These are phyloP conservation scores for Lasiosphaeriaceae sp. DNA, from an alignment of 495 filamentous ascomycete genomes.

Conservation along the genomic window DNA sequence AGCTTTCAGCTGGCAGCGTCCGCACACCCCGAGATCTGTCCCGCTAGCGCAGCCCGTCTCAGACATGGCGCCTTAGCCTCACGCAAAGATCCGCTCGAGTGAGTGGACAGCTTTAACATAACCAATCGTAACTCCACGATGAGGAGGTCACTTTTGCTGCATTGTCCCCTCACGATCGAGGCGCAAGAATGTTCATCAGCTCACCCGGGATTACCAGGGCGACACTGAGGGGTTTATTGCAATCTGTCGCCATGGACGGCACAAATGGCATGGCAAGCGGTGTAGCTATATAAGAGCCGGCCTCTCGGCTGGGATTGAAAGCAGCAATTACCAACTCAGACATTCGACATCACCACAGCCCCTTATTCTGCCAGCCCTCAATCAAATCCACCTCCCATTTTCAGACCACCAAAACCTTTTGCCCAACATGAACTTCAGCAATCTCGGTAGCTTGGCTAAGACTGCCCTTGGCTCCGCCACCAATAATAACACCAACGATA, in stretches of 20 bases:
- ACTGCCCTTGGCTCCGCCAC: constrained; percentile 1
- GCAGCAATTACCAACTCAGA: too few relatives aligned
- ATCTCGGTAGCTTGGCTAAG: constrained; percentile 12
- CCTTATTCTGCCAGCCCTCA: not conserved
- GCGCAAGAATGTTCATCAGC: constrained; percentile 2
- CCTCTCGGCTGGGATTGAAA: not conserved
- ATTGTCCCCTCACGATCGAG: not conserved
- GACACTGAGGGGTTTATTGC: not conserved
- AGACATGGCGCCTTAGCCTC: not conserved
- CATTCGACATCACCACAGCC: not conserved
- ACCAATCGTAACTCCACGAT: not conserved
- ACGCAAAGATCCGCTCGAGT: too few relatives aligned
- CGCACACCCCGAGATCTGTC: not conserved
- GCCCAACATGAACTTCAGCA: constrained; percentile 12
- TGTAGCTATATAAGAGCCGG: not conserved
- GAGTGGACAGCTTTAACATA: too few relatives aligned
- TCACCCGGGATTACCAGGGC: not conserved
- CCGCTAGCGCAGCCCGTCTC: not conserved
- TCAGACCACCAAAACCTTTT: not conserved
- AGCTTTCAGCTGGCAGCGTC: not conserved
- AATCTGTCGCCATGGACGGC: not conserved
- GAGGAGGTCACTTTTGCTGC: not conserved
- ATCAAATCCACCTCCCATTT: not conserved
- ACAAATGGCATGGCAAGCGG: not conserved
- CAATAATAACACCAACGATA: constrained; percentile 7